Evolutionary conservation across 257 asterid genomes (phyloP), one percentile per base, ranked within the genome.

Genomic region (Catharanthus roseus): DNA sequence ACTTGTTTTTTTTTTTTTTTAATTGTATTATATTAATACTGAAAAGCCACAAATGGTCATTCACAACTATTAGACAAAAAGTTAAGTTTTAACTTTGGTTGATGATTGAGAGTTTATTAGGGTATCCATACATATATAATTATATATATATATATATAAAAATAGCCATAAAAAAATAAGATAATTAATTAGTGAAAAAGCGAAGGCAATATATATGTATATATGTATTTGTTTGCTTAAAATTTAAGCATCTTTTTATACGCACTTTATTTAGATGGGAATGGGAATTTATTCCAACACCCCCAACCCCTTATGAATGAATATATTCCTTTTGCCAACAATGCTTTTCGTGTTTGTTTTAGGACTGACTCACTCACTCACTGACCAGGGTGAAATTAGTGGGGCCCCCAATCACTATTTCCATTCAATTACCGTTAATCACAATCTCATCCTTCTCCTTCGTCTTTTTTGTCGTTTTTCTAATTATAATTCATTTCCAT

Each of bases 261-360:
- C 34, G 19, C 67, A 47, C 67, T 62, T 62, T 62, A 62, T n/a
- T n/a, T n/a, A n/a, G n/a, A n/a, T n/a, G n/a, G 47, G 45, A 16
- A 24, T 3, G 28, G 53, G 53, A 62, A 62, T 62, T 62, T 62
- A 62, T 62, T 62, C 66, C n/a, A n/a, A n/a, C n/a, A n/a, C n/a
- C n/a, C n/a, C n/a, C n/a, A n/a, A n/a, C 67, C 67, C 67, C 7
- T 18, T 62, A 34, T 62, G 47, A 19, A 34, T 62, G 67, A 62
- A 62, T 62, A 62, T 62, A 62, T 62, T 62, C 67, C 8, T 29
- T 42, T n/a, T 38, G 41, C 47, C 47, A 6, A 10, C 47, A 42
- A 61, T 15, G 47, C 67, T 33, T 34, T 34, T 21, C 15, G 16
- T 58, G 23, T 29, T 58, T 58, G 21, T 33, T 13, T 28, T 7